A percentile compares a stretch with the other conserved stretches of the same genome.
These are phyloP conservation scores for Macrolepiota fuliginosa DNA, from an alignment of 768 basidiomycete species.

Conservation along the genomic window DNA sequence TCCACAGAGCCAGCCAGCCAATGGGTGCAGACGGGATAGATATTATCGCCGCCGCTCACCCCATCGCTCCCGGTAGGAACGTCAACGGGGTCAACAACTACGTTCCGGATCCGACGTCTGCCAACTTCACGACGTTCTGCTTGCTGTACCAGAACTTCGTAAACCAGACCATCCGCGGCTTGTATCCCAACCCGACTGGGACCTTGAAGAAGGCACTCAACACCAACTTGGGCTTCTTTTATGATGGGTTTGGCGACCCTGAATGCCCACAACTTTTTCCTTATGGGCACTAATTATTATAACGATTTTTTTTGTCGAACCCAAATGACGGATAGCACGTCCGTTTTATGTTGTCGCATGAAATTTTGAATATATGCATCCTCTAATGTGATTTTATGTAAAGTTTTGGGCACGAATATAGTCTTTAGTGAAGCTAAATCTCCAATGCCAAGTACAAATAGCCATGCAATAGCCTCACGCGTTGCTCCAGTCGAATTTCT, in stretches of 20 bases:
- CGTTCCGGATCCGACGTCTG: conserved; percentile 13
- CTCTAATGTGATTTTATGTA: neutral
- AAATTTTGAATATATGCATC: neutral
- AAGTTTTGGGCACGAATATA: neutral
- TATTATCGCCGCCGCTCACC: conserved; percentile 1
- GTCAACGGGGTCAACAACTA: conserved; percentile 14
- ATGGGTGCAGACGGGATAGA: conserved; percentile 1
- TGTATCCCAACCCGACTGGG: conserved; percentile 21
- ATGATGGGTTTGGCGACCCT: conserved; percentile 1
- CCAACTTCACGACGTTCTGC: conserved; percentile 13
- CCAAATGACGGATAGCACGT: neutral
- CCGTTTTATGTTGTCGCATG: neutral
- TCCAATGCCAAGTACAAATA: no score
- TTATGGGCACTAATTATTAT: conserved; percentile 8
- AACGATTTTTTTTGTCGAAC: neutral
- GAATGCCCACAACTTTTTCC: conserved; percentile 15
- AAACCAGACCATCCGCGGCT: conserved; percentile 11
- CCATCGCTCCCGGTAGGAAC: conserved; percentile 18
- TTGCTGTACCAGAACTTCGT: conserved; percentile 17
- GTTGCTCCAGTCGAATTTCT: no score
- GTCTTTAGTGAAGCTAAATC: no score
- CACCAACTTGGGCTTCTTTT: conserved; percentile 15
- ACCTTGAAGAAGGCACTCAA: conserved; percentile 12
- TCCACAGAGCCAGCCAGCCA: conserved; percentile 13
- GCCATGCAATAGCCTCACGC: no score